Percentiles rank a stretch among this genome's conserved stretches.
Conservation (phyloP, 1,284 basidiomycete species). For the Pyrrhoderma noxium region DNA sequence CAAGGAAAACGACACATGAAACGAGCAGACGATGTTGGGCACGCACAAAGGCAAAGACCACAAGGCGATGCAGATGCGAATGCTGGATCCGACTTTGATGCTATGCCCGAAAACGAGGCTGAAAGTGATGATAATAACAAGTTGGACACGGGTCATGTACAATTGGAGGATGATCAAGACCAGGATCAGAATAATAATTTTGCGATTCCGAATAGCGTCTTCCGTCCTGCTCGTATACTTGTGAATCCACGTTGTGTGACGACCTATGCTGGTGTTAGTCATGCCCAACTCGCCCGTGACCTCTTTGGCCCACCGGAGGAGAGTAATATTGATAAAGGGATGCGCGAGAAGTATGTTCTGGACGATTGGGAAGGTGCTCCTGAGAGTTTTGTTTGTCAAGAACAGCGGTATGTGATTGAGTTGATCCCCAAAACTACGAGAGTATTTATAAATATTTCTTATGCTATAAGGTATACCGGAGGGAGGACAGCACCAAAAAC, state of each 20-base stretch:
- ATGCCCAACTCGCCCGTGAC: constrained; percentile 86
- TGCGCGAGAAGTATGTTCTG: constrained; percentile 66
- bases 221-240: constrained; percentile 80
- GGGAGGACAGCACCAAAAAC: constrained; percentile 89
- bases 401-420: constrained; percentile 59
- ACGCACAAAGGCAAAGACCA: constrained; percentile 29
- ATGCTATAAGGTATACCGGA: constrained; percentile 72
- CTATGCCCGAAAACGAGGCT: constrained; percentile 57
- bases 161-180: not conserved
- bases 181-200: not conserved
- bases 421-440: not conserved
- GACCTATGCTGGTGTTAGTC: constrained; percentile 92
- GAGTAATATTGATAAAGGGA: constrained; percentile 14
- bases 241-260: constrained; percentile 94
- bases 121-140: constrained; percentile 3
- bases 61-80: constrained; percentile 63
- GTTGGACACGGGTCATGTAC: not conserved
- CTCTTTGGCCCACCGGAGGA: constrained; percentile 65
- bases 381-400: constrained; percentile 93
- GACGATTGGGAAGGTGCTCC: constrained; percentile 94
- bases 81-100: constrained; percentile 83
- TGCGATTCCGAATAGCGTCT: constrained; percentile 77
- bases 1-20: constrained; percentile 7
- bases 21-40: constrained; percentile 18
- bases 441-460: constrained; percentile 11